These are phyloP conservation scores for Nakazawaea holstii DNA, from an alignment of 805 yeast genomes.

Conservation along the genomic window DNA sequence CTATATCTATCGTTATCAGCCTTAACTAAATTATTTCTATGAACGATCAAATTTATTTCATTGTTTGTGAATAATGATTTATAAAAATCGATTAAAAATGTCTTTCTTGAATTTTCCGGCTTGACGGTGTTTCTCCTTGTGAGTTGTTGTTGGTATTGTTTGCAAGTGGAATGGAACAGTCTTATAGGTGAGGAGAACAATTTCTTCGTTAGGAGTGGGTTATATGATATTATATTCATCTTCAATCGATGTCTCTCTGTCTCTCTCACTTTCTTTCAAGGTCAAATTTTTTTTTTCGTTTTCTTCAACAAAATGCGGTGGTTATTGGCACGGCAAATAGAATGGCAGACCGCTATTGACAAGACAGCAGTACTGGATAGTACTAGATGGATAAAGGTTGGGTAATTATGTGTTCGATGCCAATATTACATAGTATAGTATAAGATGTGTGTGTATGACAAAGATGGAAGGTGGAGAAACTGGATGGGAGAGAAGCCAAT, in stretches of 20 bases:
- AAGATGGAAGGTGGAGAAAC: too few species aligned
- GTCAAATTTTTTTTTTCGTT: not conserved
- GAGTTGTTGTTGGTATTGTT: not conserved
- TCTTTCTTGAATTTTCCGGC: constrained; percentile 69
- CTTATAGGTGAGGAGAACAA: not conserved
- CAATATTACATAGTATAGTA: too few species aligned
- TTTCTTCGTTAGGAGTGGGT: not conserved
- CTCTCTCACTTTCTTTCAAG: not conserved
- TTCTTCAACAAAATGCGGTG: too few species aligned
- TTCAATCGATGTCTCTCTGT: not conserved
- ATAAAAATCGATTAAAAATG: constrained; percentile 79
- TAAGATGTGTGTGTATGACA: too few species aligned
- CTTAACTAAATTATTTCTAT: constrained; percentile 76
- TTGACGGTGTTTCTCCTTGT: constrained; percentile 46
- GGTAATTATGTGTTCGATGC: too few species aligned
- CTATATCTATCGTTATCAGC: constrained; percentile 63
- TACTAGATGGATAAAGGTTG: too few species aligned
- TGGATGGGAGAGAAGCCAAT: too few species aligned
- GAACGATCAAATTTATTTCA: constrained; percentile 72
- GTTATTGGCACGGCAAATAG: too few species aligned
- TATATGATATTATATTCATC: not conserved
- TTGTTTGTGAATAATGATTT: constrained; percentile 60
- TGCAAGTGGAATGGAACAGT: not conserved
- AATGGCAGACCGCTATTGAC: too few species aligned
- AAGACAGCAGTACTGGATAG: too few species aligned